These are phyloP conservation scores for Cyanodermella asteris DNA, from an alignment of 2,329 filamentous ascomycete species.

Conservation along the genomic window DNA sequence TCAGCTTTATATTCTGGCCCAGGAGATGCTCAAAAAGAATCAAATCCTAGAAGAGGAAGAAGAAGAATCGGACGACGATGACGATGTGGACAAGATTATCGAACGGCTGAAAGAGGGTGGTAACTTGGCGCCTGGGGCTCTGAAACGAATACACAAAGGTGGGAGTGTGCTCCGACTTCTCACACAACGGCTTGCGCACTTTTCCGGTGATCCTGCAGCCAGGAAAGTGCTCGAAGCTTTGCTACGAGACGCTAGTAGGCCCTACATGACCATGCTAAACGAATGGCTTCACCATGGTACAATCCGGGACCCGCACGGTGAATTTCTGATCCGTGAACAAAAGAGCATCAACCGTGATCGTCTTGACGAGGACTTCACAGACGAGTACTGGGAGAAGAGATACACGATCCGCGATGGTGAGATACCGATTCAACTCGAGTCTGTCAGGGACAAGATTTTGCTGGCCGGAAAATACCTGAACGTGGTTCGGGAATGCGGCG, in stretches of 20 bases:
- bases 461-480: conserved; percentile 95
- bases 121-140: conserved; percentile 54
- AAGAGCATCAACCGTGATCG: conserved; percentile 83
- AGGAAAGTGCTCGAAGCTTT: conserved; percentile 60
- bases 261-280: conserved; percentile 96
- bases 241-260: conserved; percentile 67
- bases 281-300: conserved; percentile 94
- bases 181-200: conserved; percentile 61
- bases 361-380: conserved; percentile 88
- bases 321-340: conserved; percentile 89
- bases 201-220: conserved; percentile 85
- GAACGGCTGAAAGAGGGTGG: conserved; percentile 75
- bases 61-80: conserved; percentile 50
- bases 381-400: conserved; percentile 96
- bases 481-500: conserved; percentile 89
- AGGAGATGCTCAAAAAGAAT: conserved; percentile 74
- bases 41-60: conserved; percentile 64
- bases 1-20: conserved; percentile 69
- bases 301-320: conserved; percentile 80
- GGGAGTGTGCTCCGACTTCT: conserved; percentile 79
- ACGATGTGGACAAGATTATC: conserved; percentile 69
- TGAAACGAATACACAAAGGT: conserved; percentile 94
- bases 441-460: conserved; percentile 81
- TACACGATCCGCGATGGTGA: conserved; percentile 87
- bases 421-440: conserved; percentile 75